Conservation (phyloP, 257 asterid species). For the Nicotiana sylvestris region DNA sequence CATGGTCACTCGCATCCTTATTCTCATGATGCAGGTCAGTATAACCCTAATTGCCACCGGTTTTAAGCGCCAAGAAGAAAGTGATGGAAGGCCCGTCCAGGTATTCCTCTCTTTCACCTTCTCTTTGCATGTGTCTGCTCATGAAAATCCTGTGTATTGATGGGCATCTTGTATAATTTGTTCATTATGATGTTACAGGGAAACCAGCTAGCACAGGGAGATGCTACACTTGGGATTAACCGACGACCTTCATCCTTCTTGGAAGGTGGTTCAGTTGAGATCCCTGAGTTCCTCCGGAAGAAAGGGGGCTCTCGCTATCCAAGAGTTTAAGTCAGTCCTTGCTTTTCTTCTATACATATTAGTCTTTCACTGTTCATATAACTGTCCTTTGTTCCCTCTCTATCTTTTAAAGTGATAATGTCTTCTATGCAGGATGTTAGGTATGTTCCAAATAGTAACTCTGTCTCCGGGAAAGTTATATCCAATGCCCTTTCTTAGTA, state of each 20-base stretch:
- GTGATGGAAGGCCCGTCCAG: conserved; percentile 67
- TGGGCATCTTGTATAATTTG: background rate
- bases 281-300: conserved; percentile 88
- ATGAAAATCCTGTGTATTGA: background rate
- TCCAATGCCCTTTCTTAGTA: background rate
- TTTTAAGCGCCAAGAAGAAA: conserved; percentile 83
- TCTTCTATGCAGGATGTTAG: background rate
- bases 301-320: conserved; percentile 87
- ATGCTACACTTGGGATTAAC: conserved; percentile 46
- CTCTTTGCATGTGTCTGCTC: background rate
- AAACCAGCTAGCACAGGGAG: conserved; percentile 59
- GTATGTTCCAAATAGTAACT: background rate
- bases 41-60: conserved; percentile 95
- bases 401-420: background rate
- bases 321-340: conserved; percentile 46
- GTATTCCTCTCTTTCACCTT: conserved; percentile 25
- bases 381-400: background rate
- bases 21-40: conserved; percentile 52
- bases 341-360: background rate
- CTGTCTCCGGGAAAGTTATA: background rate
- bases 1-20: background rate
- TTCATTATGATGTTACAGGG: conserved; percentile 36
- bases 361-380: background rate
- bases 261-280: conserved; percentile 74
- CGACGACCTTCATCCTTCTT: conserved; percentile 65